phyloP scores from a whole-genome alignment of 495 filamentous ascomycete species.

The Neurospora sp. region DNA sequence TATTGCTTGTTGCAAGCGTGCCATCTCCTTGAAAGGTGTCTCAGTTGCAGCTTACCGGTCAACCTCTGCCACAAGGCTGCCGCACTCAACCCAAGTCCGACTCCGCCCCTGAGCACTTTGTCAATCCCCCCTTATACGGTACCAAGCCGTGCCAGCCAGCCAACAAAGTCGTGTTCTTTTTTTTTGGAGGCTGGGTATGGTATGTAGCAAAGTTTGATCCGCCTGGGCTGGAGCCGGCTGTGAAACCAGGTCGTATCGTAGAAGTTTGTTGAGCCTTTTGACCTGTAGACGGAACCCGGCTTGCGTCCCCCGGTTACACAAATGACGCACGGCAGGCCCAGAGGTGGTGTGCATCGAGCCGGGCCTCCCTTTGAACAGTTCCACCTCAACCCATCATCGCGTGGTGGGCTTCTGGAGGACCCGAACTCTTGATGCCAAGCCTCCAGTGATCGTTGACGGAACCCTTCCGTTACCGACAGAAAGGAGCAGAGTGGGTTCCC shows the following conservation, averaged over 20 bases:
- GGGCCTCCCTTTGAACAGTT: background rate
- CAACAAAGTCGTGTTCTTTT: background rate
- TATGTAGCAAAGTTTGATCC: background rate
- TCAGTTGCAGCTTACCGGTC: background rate
- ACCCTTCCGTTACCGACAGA: background rate
- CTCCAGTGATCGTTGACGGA: background rate
- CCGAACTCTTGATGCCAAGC: background rate
- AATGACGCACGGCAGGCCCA: background rate
- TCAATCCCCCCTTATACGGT: background rate
- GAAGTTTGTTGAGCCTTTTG: background rate
- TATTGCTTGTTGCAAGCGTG: background rate
- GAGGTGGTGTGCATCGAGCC: background rate
- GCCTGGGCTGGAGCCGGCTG: background rate
- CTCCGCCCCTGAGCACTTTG: background rate
- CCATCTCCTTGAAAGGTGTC: background rate
- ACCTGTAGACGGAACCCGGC: background rate
- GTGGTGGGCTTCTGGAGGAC: background rate
- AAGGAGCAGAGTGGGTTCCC: background rate
- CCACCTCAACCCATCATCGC: background rate
- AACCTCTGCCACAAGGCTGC: background rate
- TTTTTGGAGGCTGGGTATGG: background rate
- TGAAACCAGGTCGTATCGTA: background rate
- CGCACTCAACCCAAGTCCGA: background rate
- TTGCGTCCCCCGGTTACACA: background rate
- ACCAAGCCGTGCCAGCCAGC: background rate